These are phyloP conservation scores for Sporothrix dimorphospora DNA, from an alignment of 2,329 filamentous ascomycete species.

Conservation along the genomic window DNA sequence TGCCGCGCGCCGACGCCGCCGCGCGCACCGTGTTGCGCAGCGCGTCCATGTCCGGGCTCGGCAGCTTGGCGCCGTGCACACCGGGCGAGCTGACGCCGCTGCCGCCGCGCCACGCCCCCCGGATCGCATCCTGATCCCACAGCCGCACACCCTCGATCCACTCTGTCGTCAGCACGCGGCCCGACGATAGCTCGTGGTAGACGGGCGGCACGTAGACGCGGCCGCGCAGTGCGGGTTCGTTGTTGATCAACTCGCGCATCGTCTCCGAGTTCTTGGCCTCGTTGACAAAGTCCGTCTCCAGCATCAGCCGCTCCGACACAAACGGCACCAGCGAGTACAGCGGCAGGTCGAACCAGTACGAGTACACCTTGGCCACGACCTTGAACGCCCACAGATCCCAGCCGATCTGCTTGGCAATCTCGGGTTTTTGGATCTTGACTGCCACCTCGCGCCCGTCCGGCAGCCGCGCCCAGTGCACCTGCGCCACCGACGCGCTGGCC, in stretches of 20 bases:
- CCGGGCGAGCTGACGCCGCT: conserved; percentile 77
- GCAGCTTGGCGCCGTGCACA: conserved; percentile 67
- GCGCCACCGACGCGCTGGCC: conserved; percentile 88
- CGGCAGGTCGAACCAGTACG: conserved; percentile 88
- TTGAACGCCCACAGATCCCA: conserved; percentile 98
- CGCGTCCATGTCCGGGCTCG: conserved; percentile 51
- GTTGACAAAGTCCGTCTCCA: conserved; percentile 93
- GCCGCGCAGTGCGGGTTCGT: conserved; percentile 73
- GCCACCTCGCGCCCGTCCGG: conserved; percentile 88
- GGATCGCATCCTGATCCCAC: conserved; percentile 87
- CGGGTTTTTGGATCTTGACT: conserved; percentile 93
- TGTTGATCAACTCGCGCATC: conserved; percentile 76
- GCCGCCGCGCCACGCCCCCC: conserved; percentile 75
- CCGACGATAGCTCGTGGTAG: conserved; percentile 80
- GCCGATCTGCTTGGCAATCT: conserved; percentile 86
- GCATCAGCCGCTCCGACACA: conserved; percentile 84
- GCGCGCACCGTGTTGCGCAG: conserved; percentile 53
- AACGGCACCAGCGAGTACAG: conserved; percentile 90
- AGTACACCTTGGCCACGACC: conserved; percentile 81
- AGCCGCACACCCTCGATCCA: conserved; percentile 96
- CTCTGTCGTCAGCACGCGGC: conserved; percentile 87
- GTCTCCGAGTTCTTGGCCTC: conserved; percentile 86
- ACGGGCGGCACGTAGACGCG: conserved; percentile 88
- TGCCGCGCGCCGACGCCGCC: not conserved
- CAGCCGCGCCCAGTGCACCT: conserved; percentile 92